Base-by-base conservation (phyloP, 1,284 basidiomycete species). In the Boletus mariae region DNA sequence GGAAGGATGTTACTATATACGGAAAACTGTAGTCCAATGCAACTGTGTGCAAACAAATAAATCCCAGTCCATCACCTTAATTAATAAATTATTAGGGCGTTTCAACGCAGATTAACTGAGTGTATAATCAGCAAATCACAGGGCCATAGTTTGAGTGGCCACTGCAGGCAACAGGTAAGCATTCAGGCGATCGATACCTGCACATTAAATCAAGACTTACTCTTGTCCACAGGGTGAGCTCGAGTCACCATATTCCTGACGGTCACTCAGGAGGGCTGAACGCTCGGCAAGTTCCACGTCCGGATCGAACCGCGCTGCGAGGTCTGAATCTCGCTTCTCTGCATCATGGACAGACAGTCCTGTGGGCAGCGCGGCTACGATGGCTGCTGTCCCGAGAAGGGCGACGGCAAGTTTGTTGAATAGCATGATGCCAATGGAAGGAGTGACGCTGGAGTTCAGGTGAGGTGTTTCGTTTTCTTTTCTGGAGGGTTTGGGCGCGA, bases 321-420 rank as follows among this genome's bases (percentile, higher is more conserved):
- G n/a, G 17, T 37, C 35, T 37, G 9, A 7, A 4, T 10, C n/a
- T 37, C n/a, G 17, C 35, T 17, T 37, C 11, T 17, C 35, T 15
- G 32, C 32, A 15, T 15, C 12, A 5, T 17, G 3, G 35, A 10
- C 17, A 37, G n/a, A 17, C n/a, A n/a, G 9, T 17, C n/a, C 35
- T 13, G 7, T 41, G 4, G 58, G 54, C 20, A 48, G 25, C 1
- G 57, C 51, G n/a, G 43, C 3, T 2, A 25, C 51, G n/a, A 57
- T 23, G 11, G 51, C 23, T 20, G 38, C 17, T 17, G 54, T 25
- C 26, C 55, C 23, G 2, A 60, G 40, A 23, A 59, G 35, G 2
- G 26, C 13, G 10, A 58, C 31, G 20, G 54, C 38, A 20, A 59
- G 23, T 41, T 54, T 57, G 35, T 51, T 57, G 42, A 43, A 10